These are phyloP conservation scores for Colletotrichum acutatum DNA, from an alignment of 2,329 filamentous ascomycete genomes.

Conservation along the genomic window DNA sequence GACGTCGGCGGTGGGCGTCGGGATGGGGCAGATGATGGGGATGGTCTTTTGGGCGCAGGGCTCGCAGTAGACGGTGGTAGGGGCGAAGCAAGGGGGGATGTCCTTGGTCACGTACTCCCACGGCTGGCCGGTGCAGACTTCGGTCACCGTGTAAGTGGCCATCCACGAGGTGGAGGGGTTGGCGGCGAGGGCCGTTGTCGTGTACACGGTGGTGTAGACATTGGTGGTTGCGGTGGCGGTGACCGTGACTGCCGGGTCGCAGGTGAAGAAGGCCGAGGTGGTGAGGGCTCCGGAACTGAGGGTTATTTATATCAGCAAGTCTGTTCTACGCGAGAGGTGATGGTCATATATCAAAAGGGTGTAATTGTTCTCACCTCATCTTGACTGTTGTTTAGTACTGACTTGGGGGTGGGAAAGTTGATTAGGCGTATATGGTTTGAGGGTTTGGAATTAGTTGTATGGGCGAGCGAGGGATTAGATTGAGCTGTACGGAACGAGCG, in stretches of 20 bases:
- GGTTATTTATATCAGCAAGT: conserved; percentile 39
- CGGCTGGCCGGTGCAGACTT: conserved; percentile 47
- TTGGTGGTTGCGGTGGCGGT: conserved; percentile 36
- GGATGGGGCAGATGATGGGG: conserved; percentile 50
- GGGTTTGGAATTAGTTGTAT: not conserved
- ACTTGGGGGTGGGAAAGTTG: not conserved
- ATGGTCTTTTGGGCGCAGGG: conserved; percentile 45
- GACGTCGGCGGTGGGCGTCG: conserved; percentile 44
- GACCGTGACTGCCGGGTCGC: conserved; percentile 39
- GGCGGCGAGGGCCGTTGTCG: conserved; percentile 49
- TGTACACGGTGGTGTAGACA: conserved; percentile 51
- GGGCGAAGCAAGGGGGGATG: conserved; percentile 51
- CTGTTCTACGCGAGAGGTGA: not conserved
- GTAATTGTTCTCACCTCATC: conserved; percentile 34
- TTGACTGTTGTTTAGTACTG: conserved; percentile 23
- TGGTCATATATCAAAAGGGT: not conserved
- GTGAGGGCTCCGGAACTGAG: conserved; percentile 42
- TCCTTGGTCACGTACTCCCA: conserved; percentile 42
- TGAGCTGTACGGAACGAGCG: conserved; percentile 23
- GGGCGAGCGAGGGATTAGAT: not conserved
- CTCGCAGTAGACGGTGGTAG: conserved; percentile 49
- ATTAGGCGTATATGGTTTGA: not conserved
- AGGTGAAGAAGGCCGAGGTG: conserved; percentile 44
- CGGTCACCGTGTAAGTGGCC: conserved; percentile 53
- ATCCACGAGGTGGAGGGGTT: conserved; percentile 51